Conservation (phyloP, 495 filamentous ascomycete species). For the Xanthoparmelia taractica region DNA sequence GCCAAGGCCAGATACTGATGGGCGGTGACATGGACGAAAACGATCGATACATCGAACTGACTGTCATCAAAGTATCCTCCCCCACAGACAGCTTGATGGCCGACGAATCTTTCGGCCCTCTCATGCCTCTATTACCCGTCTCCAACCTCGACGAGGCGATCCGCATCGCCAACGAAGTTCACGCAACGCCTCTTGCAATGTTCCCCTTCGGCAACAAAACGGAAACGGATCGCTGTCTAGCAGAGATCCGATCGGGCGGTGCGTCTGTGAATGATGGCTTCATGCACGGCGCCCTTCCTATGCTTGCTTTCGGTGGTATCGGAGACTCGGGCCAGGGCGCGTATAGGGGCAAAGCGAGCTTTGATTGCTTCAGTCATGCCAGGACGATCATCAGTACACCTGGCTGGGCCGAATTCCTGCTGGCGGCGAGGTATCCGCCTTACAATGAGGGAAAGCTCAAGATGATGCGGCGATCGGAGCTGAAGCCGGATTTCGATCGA, state of each 20-base stretch:
- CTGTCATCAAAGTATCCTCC: slow-evolving; percentile 67
- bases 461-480: slow-evolving; percentile 48
- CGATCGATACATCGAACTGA: slow-evolving; percentile 78
- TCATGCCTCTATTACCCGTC: slow-evolving; percentile 71
- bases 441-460: slow-evolving; percentile 56
- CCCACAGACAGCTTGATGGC: slow-evolving; percentile 66
- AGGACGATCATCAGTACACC: slow-evolving; percentile 70
- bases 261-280: slow-evolving; percentile 75
- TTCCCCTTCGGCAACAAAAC: slow-evolving; percentile 75
- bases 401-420: slow-evolving; percentile 67
- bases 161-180: slow-evolving; percentile 61
- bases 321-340: slow-evolving; percentile 75
- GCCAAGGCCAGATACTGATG: slow-evolving; percentile 73
- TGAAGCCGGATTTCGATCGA: slow-evolving; percentile 77
- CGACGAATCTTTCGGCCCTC: slow-evolving; percentile 84
- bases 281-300: slow-evolving; percentile 69
- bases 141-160: slow-evolving; percentile 74
- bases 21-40: slow-evolving; percentile 74
- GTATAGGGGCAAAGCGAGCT: slow-evolving; percentile 76
- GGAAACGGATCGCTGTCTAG: slow-evolving; percentile 63
- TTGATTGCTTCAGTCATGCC: slow-evolving; percentile 77
- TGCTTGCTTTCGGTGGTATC: slow-evolving; percentile 82
- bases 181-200: slow-evolving; percentile 71
- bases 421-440: slow-evolving; percentile 76
- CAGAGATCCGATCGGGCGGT: slow-evolving; percentile 64